Conservation (phyloP, 805 yeast genomes). For the Ogataea polymorpha region DNA sequence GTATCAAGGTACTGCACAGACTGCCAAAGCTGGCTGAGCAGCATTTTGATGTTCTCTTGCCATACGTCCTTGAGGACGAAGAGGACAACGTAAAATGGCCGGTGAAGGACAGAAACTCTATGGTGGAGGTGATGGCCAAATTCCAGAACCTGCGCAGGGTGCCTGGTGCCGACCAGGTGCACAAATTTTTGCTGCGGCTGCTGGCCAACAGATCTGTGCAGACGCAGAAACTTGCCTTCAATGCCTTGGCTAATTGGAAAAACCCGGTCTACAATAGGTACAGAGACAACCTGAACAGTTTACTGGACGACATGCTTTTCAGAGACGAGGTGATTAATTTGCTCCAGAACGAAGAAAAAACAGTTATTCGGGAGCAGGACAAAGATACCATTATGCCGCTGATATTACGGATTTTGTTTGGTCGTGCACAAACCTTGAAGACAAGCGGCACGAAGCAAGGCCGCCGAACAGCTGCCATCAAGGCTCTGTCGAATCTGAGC, state of each 20-base stretch:
- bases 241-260: slow-evolving; percentile 64
- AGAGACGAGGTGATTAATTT: slow-evolving; percentile 79
- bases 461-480: slow-evolving; percentile 66
- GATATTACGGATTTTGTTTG: slow-evolving; percentile 75
- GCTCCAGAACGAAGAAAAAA: slow-evolving; percentile 48
- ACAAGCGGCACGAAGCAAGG: slow-evolving; percentile 70
- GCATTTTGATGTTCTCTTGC: slow-evolving; percentile 53
- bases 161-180: slow-evolving; percentile 50
- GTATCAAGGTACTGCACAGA: slow-evolving; percentile 51
- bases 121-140: slow-evolving; percentile 60
- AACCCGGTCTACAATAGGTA: slow-evolving; percentile 60
- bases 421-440: slow-evolving; percentile 72
- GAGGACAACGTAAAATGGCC: slow-evolving; percentile 33
- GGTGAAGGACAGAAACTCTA: slow-evolving; percentile 47
- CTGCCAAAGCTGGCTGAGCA: slow-evolving; percentile 71
- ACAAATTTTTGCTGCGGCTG: slow-evolving; percentile 48
- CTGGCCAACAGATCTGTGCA: slow-evolving; percentile 59
- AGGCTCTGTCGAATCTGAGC: slow-evolving; percentile 56
- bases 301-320: slow-evolving; percentile 79
- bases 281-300: slow-evolving; percentile 64
- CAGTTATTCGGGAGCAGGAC: slow-evolving; percentile 60
- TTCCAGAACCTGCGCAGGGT: slow-evolving; percentile 64
- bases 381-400: slow-evolving; percentile 60
- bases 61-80: slow-evolving; percentile 47
- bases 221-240: slow-evolving; percentile 70